phyloP scores from a whole-genome alignment of 257 asterid genomes.

The Solanum paucissectum region DNA sequence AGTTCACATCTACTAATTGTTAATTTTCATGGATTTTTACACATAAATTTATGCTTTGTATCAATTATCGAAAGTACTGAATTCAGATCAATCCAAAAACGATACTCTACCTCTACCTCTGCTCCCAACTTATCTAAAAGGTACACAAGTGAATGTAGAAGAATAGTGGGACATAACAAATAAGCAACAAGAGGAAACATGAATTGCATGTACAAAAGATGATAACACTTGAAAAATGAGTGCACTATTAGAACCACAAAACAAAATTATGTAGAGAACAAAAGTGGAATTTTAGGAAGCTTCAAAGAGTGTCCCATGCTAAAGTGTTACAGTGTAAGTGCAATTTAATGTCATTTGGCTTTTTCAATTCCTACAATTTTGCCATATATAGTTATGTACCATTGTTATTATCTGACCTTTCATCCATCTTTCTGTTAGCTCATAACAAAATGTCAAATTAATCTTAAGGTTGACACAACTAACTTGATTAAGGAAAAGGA shows the following conservation, averaged over 20 bases:
- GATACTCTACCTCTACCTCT: not conserved
- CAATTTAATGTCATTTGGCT: not conserved
- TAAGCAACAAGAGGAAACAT: not conserved
- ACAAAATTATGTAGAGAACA: not conserved
- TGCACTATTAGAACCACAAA: not conserved
- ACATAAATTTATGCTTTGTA: not conserved
- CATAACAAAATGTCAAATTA: not conserved
- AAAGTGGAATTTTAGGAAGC: not conserved
- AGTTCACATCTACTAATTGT: not conserved
- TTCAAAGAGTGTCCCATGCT: not conserved
- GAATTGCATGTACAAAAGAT: not conserved
- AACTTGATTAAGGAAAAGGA: not conserved
- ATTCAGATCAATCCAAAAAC: not conserved
- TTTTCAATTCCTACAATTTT: not conserved
- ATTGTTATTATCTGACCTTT: not conserved
- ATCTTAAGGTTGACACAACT: not conserved
- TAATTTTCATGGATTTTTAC: not conserved
- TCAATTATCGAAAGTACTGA: not conserved
- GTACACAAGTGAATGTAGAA: not conserved
- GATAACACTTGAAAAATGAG: not conserved
- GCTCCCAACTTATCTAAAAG: not conserved
- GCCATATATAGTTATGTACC: not conserved
- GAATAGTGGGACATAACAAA: conserved; percentile 4
- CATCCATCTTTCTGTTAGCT: not conserved
- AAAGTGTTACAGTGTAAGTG: not conserved